These are phyloP conservation scores for Calendula officinalis DNA, from an alignment of 129 eudicot genomes.

Conservation along the genomic window DNA sequence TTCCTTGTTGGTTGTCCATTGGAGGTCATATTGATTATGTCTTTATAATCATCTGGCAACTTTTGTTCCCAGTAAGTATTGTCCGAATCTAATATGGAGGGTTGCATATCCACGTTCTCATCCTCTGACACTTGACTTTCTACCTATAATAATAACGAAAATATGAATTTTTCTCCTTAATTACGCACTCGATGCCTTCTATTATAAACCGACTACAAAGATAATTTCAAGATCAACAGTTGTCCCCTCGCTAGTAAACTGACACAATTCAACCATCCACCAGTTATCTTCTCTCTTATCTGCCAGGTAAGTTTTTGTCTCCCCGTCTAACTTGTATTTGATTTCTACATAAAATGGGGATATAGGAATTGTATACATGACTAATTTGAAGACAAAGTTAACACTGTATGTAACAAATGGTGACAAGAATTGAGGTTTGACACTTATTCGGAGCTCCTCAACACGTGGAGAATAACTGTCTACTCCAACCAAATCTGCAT, in stretches of 20 bases:
- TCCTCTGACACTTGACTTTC: conserved; percentile 4
- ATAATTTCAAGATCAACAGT: conserved; percentile 8
- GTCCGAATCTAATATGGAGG: background rate
- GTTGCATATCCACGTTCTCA: conserved; percentile 20
- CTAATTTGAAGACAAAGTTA: conserved; percentile 11
- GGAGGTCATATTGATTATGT: background rate
- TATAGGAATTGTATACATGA: no score
- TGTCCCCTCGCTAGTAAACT: background rate
- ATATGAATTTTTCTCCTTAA: no score
- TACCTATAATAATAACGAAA: background rate
- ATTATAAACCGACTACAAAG: background rate
- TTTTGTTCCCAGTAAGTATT: conserved; percentile 11
- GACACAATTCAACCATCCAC: conserved; percentile 3
- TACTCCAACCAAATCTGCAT: background rate
- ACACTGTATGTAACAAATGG: background rate
- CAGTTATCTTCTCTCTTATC: conserved; percentile 6
- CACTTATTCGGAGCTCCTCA: background rate
- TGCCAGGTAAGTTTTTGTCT: background rate
- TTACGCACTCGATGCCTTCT: conserved; percentile 21
- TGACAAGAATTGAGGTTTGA: conserved; percentile 1
- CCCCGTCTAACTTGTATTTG: background rate
- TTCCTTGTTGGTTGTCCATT: conserved; percentile 19
- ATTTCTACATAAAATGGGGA: background rate
- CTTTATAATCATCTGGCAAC: background rate
- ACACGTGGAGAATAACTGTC: background rate